Percentiles rank a stretch among this genome's conserved stretches.
These are phyloP conservation scores for Annulohypoxylon truncatum DNA, from an alignment of 2,329 filamentous ascomycete genomes.

Conservation along the genomic window DNA sequence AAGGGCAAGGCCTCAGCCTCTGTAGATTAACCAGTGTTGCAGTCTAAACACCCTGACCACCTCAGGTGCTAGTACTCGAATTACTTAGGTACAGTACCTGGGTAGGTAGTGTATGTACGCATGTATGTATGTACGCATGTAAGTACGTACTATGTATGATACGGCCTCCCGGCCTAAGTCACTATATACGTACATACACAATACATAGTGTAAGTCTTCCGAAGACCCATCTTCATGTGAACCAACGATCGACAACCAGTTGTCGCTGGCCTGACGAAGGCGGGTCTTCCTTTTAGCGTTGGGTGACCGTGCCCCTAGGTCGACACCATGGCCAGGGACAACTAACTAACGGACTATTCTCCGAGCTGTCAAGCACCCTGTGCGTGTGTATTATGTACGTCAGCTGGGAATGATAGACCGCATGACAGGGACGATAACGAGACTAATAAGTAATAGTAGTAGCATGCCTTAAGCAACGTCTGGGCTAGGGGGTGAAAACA, in stretches of 20 bases:
- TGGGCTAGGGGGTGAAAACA: neutral
- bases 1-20: conserved; percentile 3
- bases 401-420: conserved; percentile 24
- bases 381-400: conserved; percentile 34
- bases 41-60: conserved; percentile 12
- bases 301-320: conserved; percentile 20
- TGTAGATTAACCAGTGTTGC: conserved; percentile 3
- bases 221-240: conserved; percentile 32
- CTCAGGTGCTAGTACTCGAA: neutral
- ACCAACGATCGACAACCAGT: conserved; percentile 34
- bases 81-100: neutral
- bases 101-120: neutral
- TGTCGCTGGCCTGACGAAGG: conserved; percentile 29
- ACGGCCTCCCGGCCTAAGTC: neutral
- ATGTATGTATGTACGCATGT: neutral
- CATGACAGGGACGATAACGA: conserved; percentile 22
- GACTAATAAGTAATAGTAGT: conserved; percentile 9
- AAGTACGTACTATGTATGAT: neutral
- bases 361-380: conserved; percentile 28
- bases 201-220: conserved; percentile 14
- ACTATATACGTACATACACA: neutral
- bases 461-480: conserved; percentile 12
- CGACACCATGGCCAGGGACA: conserved; percentile 5
- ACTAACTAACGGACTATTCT: conserved; percentile 35
- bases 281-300: conserved; percentile 32